Base-by-base conservation (phyloP, 768 basidiomycete species). In the Suillus subaureus region DNA sequence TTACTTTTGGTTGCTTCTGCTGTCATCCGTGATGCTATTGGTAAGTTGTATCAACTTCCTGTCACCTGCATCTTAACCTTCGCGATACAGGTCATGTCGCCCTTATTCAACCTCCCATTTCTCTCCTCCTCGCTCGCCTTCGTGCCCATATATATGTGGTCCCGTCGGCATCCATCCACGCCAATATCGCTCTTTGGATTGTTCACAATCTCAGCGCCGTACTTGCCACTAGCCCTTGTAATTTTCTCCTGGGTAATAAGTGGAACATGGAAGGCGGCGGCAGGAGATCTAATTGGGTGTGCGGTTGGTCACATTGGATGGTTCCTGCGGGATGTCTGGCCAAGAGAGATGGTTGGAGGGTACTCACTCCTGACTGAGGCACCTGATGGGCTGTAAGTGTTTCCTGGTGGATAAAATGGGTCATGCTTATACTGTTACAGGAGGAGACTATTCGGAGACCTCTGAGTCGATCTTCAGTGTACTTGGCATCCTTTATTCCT, bases 101-200 rank as follows among this genome's bases (percentile, higher is more conserved):
- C 95, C 0, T 83, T 96, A 13, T 89, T 97, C 73, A 95, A 94
- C 68, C 86, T 96, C 18, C 95, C 96, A 0, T 97, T 97, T 81
- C 89, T 98, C 54, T 96, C 96, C 6, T 93, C 94, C 0, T 89
- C 95, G 0, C 85, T 97, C 37, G 95, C 96, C 0, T 97, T 97
- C 73, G 93, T 97, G 3, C 92, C 97, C 4, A 97, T 98, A 47
- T 99, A 99, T 76, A 83, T 99, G 66, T 99, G 97, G 97, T 95
- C 96, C 21, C 83, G 97, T 62, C 85, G 96, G 26, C 97, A 99
- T 75, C 96, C 97, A 4, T 88, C 91, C 5, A 94, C 95, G 4
- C 94, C 94, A n/a, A 95, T 99, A 65, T 96, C 94, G 3, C 86
- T 99, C 18, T 97, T 99, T 71, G 97, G 97, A 11, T 81, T 99